Conservation (phyloP, 129 eudicot species). For the Logfia minima region DNA sequence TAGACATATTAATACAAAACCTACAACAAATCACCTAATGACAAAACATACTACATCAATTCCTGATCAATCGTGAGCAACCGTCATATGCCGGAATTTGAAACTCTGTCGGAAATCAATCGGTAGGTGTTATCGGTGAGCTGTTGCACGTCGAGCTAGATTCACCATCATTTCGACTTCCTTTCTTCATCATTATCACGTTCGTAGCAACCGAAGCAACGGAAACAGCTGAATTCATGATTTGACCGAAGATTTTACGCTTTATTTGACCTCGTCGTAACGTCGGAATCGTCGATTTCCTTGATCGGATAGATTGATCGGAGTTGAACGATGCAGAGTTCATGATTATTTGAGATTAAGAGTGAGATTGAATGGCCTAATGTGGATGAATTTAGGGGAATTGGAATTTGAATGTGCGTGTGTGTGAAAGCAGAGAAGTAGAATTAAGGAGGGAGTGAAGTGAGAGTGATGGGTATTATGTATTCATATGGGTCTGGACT, state of each 20-base stretch:
- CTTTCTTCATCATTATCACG: slow-evolving; percentile 10
- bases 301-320: not conserved
- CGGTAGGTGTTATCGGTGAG: not conserved
- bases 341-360: slow-evolving; percentile 3
- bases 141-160: slow-evolving; percentile 4
- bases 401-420: not conserved
- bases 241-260: slow-evolving; percentile 13
- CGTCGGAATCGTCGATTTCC: slow-evolving; percentile 12
- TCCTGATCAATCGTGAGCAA: not conserved
- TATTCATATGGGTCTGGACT: not conserved
- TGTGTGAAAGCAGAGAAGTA: not conserved
- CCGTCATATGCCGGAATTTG: slow-evolving; percentile 21
- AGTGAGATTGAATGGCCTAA: not conserved
- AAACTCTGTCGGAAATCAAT: slow-evolving; percentile 16
- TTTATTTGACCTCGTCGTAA: slow-evolving; percentile 26
- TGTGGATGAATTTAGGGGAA: slow-evolving; percentile 9
- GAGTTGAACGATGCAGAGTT: not conserved
- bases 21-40: not conserved
- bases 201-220: slow-evolving; percentile 18
- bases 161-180: not conserved
- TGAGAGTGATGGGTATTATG: not conserved
- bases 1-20: not conserved
- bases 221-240: slow-evolving; percentile 16
- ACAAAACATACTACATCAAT: not conserved
- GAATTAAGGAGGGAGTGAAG: not conserved